A percentile compares a stretch with the other conserved stretches of the same genome.
These are phyloP conservation scores for Leishmania mexicana DNA, from an alignment of 208 protist species.

Conservation along the genomic window DNA sequence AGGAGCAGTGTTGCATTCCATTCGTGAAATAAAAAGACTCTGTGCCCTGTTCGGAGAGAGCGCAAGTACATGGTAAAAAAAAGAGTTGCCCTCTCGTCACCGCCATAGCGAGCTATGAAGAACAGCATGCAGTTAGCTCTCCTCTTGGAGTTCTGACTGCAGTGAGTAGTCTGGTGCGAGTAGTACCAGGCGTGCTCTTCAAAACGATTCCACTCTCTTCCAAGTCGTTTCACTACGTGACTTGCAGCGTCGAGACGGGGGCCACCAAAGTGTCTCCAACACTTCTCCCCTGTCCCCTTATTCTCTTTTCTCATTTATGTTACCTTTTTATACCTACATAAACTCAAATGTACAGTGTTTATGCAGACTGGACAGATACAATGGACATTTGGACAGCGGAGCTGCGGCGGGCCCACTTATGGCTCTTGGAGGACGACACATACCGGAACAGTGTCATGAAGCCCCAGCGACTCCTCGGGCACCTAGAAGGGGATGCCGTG, in stretches of 20 bases:
- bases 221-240: background rate
- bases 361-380: background rate
- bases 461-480: slow-evolving; percentile 3
- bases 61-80: background rate
- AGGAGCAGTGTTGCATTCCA: background rate
- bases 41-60: background rate
- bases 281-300: too few relatives aligned
- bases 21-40: background rate
- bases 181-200: background rate
- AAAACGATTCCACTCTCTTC: background rate
- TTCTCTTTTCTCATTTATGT: background rate
- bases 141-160: background rate
- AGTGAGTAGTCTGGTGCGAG: background rate
- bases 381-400: slow-evolving; percentile 8
- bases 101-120: background rate
- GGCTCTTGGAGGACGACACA: slow-evolving; percentile 8
- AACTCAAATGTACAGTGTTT: background rate
- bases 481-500: slow-evolving; percentile 6
- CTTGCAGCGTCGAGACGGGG: background rate
- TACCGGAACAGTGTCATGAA: slow-evolving; percentile 11
- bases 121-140: background rate
- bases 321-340: background rate
- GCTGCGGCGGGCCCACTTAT: slow-evolving; percentile 2
- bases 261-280: background rate
- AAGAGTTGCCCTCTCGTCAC: background rate